phyloP scores from a whole-genome alignment of 257 asterid genomes.

The Cinchona pubescens region DNA sequence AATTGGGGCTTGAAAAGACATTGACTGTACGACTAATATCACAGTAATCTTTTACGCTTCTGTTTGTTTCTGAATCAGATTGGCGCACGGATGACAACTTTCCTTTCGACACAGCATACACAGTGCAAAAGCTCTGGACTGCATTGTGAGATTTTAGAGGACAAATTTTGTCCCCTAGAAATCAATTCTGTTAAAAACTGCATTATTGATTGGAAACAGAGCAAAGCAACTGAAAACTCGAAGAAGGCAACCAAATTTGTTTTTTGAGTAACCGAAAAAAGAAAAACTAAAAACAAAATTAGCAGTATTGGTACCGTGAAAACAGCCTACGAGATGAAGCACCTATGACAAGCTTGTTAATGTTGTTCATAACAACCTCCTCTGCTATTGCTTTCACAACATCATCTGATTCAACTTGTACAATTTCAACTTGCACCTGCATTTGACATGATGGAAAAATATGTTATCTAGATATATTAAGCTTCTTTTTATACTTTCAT shows the following conservation, averaged over 20 bases:
- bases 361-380: constrained; percentile 39
- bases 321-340: constrained; percentile 63
- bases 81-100: constrained; percentile 63
- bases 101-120: constrained; percentile 79
- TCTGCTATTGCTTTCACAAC: constrained; percentile 48
- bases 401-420: constrained; percentile 77
- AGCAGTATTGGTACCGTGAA: constrained; percentile 48
- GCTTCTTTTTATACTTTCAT: not conserved
- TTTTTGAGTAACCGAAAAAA: not conserved
- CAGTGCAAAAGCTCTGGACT: constrained; percentile 64
- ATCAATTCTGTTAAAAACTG: constrained; percentile 10
- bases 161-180: constrained; percentile 51
- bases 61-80: constrained; percentile 53
- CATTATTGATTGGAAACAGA: not conserved
- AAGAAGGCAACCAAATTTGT: not conserved
- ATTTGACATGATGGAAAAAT: constrained; percentile 11
- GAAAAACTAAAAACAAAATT: not conserved
- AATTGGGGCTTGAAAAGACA: constrained; percentile 41
- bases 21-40: constrained; percentile 47
- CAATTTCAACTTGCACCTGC: constrained; percentile 71
- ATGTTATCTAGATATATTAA: not conserved
- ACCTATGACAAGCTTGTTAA: constrained; percentile 69
- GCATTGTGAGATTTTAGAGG: constrained; percentile 56
- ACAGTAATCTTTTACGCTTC: constrained; percentile 43
- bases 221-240: not conserved